Percentiles rank a stretch among this genome's conserved stretches.
These are phyloP conservation scores for Phylloporus sp. DNA, from an alignment of 768 basidiomycete species.

Conservation along the genomic window DNA sequence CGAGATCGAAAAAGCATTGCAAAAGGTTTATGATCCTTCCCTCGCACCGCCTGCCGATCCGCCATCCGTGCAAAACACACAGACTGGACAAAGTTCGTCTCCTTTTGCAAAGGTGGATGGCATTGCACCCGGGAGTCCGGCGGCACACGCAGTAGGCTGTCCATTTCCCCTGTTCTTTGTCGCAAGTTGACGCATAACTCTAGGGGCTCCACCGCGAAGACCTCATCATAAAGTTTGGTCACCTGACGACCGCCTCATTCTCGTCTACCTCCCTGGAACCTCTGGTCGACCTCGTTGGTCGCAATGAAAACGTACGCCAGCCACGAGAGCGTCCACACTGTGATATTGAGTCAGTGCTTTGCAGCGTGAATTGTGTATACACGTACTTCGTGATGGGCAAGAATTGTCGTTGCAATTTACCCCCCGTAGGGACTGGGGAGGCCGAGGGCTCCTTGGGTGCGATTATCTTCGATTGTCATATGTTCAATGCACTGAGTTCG, in stretches of 20 bases:
- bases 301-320: constrained; percentile 68
- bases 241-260: constrained; percentile 51
- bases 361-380: constrained; percentile 56
- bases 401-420: constrained; percentile 50
- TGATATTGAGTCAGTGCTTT: constrained; percentile 1
- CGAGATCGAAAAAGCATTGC: constrained; percentile 61
- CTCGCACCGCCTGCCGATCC: constrained; percentile 22
- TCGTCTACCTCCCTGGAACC: constrained; percentile 54
- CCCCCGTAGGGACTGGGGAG: constrained; percentile 80
- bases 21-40: constrained; percentile 58
- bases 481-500: constrained; percentile 2
- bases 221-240: constrained; percentile 69
- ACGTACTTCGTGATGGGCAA: constrained; percentile 49
- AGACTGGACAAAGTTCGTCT: constrained; percentile 10
- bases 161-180: not conserved
- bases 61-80: constrained; percentile 20
- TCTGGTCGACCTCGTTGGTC: constrained; percentile 67
- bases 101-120: constrained; percentile 82
- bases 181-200: not conserved
- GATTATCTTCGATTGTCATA: constrained; percentile 16
- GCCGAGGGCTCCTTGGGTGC: constrained; percentile 79
- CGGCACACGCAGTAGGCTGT: constrained; percentile 73
- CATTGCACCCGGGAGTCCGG: constrained; percentile 78
- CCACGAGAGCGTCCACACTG: not conserved
- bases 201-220: constrained; percentile 69